Base-by-base conservation (phyloP, 2,329 filamentous ascomycete genomes). In the Fusarium sp. region DNA sequence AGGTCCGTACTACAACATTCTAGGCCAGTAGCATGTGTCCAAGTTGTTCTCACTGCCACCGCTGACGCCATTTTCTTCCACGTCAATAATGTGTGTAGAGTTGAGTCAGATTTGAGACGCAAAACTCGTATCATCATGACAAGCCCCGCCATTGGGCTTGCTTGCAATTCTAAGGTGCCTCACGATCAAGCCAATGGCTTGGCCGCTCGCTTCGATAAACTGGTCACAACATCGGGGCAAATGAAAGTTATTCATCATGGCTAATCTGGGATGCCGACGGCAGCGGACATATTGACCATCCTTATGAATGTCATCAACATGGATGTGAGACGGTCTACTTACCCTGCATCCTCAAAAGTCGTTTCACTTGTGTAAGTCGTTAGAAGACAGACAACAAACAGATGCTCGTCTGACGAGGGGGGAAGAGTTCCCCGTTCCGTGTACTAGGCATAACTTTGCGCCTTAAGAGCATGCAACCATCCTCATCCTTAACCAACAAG, bases 361-460 rank as follows among this genome's bases (percentile, higher is more conserved):
- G 47, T 44, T 54, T 47, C 47, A 39, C 51, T 42, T 51, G 52
- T 48, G 52, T 45, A 51, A 45, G 52, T 26, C 28, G 50, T 56
- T 48, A 38, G 45, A 70, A 45, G 39, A n/a, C 30, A 30, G 56
- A 61, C 60, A 58, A 38, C 36, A 64, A 64, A 70, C 36, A 67
- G 64, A 65, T 64, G 26, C 67, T 65, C 34, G 36, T 30, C 36
- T 44, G 45, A 65, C 47, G 60, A 47, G 51, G 60, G 42, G 55
- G 42, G 52, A 39, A 62, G 32, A 64, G 42, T 48, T 62, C 55
- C 70, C 54, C 56, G 59, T 57, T 41, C 52, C 44, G 51, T 64
- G 67, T 61, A 58, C 66, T 72, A 52, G 63, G 57, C 42, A 75
- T 70, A 58, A 56, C 61, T 76, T 57, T 54, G 34, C 14, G 51